Base-by-base conservation (phyloP, 2,329 filamentous ascomycete species). In the Exserohilum turcica region DNA sequence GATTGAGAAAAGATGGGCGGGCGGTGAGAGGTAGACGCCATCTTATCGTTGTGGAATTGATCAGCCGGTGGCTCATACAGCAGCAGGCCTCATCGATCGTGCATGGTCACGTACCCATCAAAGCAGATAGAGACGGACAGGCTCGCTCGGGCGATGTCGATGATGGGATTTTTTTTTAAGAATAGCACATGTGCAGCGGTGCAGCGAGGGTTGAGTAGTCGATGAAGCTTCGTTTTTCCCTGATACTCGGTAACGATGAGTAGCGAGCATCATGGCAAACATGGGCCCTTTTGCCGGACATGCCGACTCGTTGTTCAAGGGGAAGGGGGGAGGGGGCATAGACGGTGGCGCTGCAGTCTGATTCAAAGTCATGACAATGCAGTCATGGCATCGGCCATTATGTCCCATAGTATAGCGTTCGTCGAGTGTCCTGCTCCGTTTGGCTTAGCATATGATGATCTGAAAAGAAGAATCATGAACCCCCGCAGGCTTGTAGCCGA, bases 21-120 rank as follows among this genome's bases (percentile, higher is more conserved):
- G 43, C 43, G 43, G 43, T 52, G 36, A 52, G 47, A 32, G 15
- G 12, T n/a, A 19, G 36, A 15, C 48, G 18, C 12, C 15, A 43
- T 38, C 33, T 46, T 44, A 40, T 46, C 28, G 28, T 33, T n/a
- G 12, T 42, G 42, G 40, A 21, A 44, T 15, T 38, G 28, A 43
- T 39, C 50, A 53, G 33, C 51, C 45, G 28, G 38, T 49, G 51
- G 45, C 39, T 49, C 39, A 43, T 39, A 38, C 28, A 32, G 28
- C 37, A 36, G 12, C 18, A 39, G 36, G 47, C 10, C 27, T 15
- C 28, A 19, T 32, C 28, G 28, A 44, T 52, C 39, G 33, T 39
- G 51, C 51, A 49, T 49, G 45, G 43, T 35, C 2, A 8, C n/a
- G 24, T n/a, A 39, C 45, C 42, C 21, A 16, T 35, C 19, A 44